Evolutionary conservation across 2,329 filamentous ascomycete species (phyloP).

Genomic region (Fusarium piperis): DNA sequence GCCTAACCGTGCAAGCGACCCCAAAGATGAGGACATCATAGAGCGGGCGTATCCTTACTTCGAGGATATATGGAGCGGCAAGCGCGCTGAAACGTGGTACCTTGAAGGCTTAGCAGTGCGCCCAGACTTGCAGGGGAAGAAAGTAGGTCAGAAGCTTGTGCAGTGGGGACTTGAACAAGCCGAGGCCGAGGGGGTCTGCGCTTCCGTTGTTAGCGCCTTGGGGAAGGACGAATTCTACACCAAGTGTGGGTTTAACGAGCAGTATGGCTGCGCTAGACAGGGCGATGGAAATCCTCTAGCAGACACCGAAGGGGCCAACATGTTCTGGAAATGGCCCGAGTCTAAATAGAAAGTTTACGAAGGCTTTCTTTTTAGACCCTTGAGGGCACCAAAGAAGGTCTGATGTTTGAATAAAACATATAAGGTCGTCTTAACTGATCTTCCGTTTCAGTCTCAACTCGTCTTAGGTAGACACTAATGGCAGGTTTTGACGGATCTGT

Average conservation of each 20-base stretch:
- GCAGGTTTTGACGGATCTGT: background rate
- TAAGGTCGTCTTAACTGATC: background rate
- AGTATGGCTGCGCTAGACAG: slow-evolving; percentile 14
- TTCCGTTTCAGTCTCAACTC: background rate
- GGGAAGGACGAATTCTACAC: slow-evolving; percentile 52
- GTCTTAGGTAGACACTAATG: background rate
- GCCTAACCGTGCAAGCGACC: slow-evolving; percentile 23
- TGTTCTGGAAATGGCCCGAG: slow-evolving; percentile 37
- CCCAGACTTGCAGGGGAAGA: slow-evolving; percentile 51
- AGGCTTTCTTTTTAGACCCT: background rate
- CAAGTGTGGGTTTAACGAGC: slow-evolving; percentile 32
- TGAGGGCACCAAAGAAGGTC: background rate
- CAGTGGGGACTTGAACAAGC: slow-evolving; percentile 53
- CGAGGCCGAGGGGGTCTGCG: slow-evolving; percentile 48
- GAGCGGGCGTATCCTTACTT: slow-evolving; percentile 32
- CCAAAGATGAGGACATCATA: slow-evolving; percentile 17
- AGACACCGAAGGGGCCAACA: slow-evolving; percentile 12
- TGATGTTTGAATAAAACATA: background rate
- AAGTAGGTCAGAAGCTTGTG: slow-evolving; percentile 51
- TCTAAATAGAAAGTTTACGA: background rate
- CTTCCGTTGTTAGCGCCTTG: slow-evolving; percentile 51
- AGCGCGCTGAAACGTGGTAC: slow-evolving; percentile 46
- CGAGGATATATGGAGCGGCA: slow-evolving; percentile 28
- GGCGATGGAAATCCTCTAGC: slow-evolving; percentile 27
- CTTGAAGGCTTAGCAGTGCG: slow-evolving; percentile 51